phyloP scores from a whole-genome alignment of 805 yeast genomes.

The Aciculoconidium aculeatum region DNA sequence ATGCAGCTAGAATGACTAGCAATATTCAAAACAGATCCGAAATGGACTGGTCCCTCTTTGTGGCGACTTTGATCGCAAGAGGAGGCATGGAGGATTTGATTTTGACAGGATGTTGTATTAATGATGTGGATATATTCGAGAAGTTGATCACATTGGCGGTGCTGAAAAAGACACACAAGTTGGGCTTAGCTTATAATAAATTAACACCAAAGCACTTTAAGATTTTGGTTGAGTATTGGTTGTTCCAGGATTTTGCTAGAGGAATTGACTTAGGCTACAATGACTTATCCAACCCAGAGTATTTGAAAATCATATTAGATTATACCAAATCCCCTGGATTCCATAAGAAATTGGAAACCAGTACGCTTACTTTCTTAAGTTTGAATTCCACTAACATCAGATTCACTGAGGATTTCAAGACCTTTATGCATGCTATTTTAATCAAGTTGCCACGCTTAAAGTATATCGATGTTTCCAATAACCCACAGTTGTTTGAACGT shows the following conservation, averaged over 20 bases:
- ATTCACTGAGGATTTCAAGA: slow-evolving; percentile 43
- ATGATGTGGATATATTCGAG: slow-evolving; percentile 49
- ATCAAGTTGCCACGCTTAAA: slow-evolving; percentile 53
- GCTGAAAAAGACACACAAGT: slow-evolving; percentile 45
- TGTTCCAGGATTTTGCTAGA: slow-evolving; percentile 39
- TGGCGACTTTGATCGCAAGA: slow-evolving; percentile 60
- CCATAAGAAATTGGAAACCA: slow-evolving; percentile 13
- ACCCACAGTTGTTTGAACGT: slow-evolving; percentile 56
- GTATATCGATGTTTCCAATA: slow-evolving; percentile 71
- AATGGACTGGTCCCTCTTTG: slow-evolving; percentile 78
- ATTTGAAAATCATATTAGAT: slow-evolving; percentile 34
- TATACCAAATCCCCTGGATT: slow-evolving; percentile 16
- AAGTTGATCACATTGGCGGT: slow-evolving; percentile 53
- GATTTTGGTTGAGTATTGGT: slow-evolving; percentile 52
- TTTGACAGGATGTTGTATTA: slow-evolving; percentile 69
- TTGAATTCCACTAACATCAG: slow-evolving; percentile 57
- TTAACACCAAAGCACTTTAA: slow-evolving; percentile 54
- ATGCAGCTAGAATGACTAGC: slow-evolving; percentile 37
- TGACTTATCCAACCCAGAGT: slow-evolving; percentile 43
- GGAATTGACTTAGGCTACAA: slow-evolving; percentile 87
- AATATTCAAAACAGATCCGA: slow-evolving; percentile 56
- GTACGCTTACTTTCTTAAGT: slow-evolving; percentile 44
- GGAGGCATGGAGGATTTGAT: slow-evolving; percentile 77
- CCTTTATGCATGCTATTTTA: slow-evolving; percentile 45
- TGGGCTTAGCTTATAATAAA: slow-evolving; percentile 77